Base-by-base conservation (phyloP, 805 yeast species). In the Pichia sporocuriosa region DNA sequence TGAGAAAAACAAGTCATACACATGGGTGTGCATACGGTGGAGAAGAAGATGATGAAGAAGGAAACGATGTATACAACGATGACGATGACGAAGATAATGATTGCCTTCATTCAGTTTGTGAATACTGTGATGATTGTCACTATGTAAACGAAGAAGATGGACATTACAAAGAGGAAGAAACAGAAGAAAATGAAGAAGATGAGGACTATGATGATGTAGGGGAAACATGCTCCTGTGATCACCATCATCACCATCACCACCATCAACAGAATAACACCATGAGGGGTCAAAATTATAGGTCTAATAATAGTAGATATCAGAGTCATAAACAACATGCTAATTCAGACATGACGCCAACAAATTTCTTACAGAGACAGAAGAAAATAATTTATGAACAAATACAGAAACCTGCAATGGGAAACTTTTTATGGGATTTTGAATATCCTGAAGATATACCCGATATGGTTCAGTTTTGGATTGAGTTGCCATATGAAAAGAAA, bases 401-500 rank as follows among this genome's bases (percentile, higher is more conserved):
- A 7, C 47, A 43, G 35, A 42, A 36, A 15, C 56, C 61, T 0
- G 39, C 43, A 7, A 45, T 44, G 35, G 62, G 56, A 12, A 50
- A 51, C 31, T 53, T 47, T 29, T 44, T 55, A 4, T 58, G 61
- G 58, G 53, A 55, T 33, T 50, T 52, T 67, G 48, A 62, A 67
- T 56, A 72, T 21, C 56, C 66, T 4, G 78, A 75, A 47, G 83
- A 79, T 49, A 68, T 71, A 39, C 67, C 68, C 43, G 65, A 72
- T 32, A 63, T 79, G 41, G 69, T 69, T 49, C 58, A 67, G 44
- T 79, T 74, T 56, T 87, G 96, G 96, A 70, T 74, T 36, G 67
- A 76, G 6, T 65, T 87, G 28, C 67, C 71, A 17, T 69, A 75
- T n/a, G 72, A 70, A 4, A 79, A 76, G 50, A 81, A 84, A 52